A percentile compares a stretch with the other conserved stretches of the same genome.
phyloP scores from a whole-genome alignment of 2,329 filamentous ascomycete species.

The Talaromyces sp. region DNA sequence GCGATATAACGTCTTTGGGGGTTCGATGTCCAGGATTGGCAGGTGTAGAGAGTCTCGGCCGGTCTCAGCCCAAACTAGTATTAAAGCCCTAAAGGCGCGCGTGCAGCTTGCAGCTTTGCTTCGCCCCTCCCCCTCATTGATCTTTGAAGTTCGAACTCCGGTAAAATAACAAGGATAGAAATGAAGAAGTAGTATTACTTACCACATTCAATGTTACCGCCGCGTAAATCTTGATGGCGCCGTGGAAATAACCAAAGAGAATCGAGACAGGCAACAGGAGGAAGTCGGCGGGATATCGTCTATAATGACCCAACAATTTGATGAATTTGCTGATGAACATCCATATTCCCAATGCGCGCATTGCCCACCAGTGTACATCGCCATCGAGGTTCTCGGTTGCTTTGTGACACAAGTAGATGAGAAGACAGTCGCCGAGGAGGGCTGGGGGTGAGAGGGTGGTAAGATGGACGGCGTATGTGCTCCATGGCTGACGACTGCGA shows the following conservation, averaged over 20 bases:
- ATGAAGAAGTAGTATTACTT: slow-evolving; percentile 40
- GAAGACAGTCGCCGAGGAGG: slow-evolving; percentile 71
- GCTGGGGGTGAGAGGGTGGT: slow-evolving; percentile 90
- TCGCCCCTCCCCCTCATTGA: neutral
- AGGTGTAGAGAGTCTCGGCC: slow-evolving; percentile 19
- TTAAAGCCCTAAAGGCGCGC: slow-evolving; percentile 11
- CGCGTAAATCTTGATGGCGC: slow-evolving; percentile 87
- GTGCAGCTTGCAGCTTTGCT: neutral
- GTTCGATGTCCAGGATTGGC: slow-evolving; percentile 14
- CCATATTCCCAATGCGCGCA: slow-evolving; percentile 66
- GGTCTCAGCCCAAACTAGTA: slow-evolving; percentile 5
- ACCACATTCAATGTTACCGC: slow-evolving; percentile 80
- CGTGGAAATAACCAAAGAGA: slow-evolving; percentile 88
- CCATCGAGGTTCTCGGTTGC: slow-evolving; percentile 63
- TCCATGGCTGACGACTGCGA: slow-evolving; percentile 83
- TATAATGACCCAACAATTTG: slow-evolving; percentile 84
- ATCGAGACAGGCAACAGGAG: slow-evolving; percentile 80
- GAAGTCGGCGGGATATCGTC: slow-evolving; percentile 78
- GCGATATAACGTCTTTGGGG: slow-evolving; percentile 18
- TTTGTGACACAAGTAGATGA: slow-evolving; percentile 68
- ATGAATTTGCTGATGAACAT: slow-evolving; percentile 89
- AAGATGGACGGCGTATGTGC: slow-evolving; percentile 86
- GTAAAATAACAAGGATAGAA: neutral
- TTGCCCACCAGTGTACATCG: slow-evolving; percentile 54
- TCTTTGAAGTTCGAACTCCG: neutral